phyloP scores from a whole-genome alignment of 176 grass and related monocot species.

The Puya raimondii region DNA sequence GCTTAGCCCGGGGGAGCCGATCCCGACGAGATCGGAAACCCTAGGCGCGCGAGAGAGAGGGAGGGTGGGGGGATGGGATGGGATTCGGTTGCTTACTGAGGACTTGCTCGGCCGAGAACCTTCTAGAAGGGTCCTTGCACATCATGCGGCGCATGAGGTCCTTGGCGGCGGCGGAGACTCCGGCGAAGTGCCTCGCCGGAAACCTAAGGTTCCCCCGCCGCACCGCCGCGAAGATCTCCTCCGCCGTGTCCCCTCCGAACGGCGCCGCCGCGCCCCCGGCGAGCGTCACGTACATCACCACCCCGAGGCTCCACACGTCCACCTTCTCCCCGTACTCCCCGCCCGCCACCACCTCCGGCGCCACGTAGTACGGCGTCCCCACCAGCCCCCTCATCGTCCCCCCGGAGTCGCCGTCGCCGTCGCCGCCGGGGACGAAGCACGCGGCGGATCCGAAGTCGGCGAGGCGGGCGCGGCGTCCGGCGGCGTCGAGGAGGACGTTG shows the following conservation, averaged over 20 bases:
- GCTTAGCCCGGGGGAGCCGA: neutral
- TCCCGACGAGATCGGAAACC: neutral
- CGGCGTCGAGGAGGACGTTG: constrained; percentile 57
- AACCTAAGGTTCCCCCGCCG: constrained; percentile 51
- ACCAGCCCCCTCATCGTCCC: constrained; percentile 40
- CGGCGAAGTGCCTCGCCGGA: constrained; percentile 48
- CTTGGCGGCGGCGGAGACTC: constrained; percentile 61
- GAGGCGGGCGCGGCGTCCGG: constrained; percentile 26
- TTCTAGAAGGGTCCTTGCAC: constrained; percentile 66
- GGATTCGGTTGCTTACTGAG: constrained; percentile 30
- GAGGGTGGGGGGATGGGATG: neutral
- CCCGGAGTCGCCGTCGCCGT: too few relatives aligned
- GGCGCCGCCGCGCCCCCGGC: constrained; percentile 59
- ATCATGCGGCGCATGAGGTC: constrained; percentile 78
- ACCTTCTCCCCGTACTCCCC: constrained; percentile 71
- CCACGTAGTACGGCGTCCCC: constrained; percentile 81
- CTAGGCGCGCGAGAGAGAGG: neutral
- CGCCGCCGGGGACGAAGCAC: constrained; percentile 26
- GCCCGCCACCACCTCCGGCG: constrained; percentile 66
- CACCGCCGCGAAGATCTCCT: constrained; percentile 59
- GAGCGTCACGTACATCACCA: constrained; percentile 62
- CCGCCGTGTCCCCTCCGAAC: constrained; percentile 56
- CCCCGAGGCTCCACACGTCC: constrained; percentile 88
- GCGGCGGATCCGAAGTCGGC: constrained; percentile 79
- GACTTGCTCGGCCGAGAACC: constrained; percentile 78